A percentile compares a stretch with the other conserved stretches of the same genome.
phyloP scores from a whole-genome alignment of 345 rosid species.

The Litchi chinensis region DNA sequence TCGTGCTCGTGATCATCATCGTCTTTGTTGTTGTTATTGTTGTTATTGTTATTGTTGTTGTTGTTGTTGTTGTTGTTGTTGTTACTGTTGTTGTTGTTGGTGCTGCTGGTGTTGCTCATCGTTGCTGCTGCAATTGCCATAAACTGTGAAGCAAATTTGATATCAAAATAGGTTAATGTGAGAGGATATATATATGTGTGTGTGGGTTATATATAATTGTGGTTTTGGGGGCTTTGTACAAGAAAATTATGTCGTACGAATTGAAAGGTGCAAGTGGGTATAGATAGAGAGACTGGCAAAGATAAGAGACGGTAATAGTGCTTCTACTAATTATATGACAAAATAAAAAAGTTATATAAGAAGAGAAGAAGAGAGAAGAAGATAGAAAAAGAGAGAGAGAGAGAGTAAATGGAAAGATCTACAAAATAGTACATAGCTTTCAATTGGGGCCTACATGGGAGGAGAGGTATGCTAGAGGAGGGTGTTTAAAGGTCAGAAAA shows the following conservation, averaged over 20 bases:
- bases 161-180: neutral
- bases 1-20: slow-evolving; percentile 73
- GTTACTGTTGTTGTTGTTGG: slow-evolving; percentile 27
- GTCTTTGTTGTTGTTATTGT: slow-evolving; percentile 22
- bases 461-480: slow-evolving; percentile 24
- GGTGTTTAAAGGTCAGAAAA: slow-evolving; percentile 55
- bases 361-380: slow-evolving; percentile 27
- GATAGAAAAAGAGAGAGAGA: slow-evolving; percentile 15
- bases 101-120: slow-evolving; percentile 52
- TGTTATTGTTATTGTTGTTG: slow-evolving; percentile 24
- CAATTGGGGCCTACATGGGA: slow-evolving; percentile 42
- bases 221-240: slow-evolving; percentile 24
- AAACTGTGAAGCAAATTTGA: slow-evolving; percentile 24
- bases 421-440: slow-evolving; percentile 51
- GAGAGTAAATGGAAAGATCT: slow-evolving; percentile 36
- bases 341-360: neutral
- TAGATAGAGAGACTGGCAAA: neutral
- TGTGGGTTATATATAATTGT: neutral
- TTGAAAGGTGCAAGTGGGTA: slow-evolving; percentile 35
- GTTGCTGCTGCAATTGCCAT: slow-evolving; percentile 68
- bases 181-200: neutral
- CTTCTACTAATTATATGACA: neutral
- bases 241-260: slow-evolving; percentile 21
- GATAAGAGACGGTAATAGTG: slow-evolving; percentile 18
- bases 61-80: slow-evolving; percentile 26